Base-by-base conservation (phyloP, 805 yeast genomes). In the Saitoella complicata region DNA sequence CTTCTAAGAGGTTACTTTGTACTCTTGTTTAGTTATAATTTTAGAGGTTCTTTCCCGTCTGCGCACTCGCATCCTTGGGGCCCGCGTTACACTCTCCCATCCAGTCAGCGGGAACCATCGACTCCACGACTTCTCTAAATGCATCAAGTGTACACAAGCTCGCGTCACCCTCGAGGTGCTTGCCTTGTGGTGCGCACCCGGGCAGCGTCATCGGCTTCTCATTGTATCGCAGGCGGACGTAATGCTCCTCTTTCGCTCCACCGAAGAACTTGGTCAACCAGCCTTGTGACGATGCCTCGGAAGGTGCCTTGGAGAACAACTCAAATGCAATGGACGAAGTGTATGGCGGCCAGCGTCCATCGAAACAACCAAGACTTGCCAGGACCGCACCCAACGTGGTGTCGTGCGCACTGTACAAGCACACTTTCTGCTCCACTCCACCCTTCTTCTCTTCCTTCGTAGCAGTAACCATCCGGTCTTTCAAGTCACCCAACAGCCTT, bases 321-420 rank as follows among this genome's bases (percentile, higher is more conserved):
- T 51, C 54, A 40, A 51, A 47, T 21, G 40, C 41, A 29, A 51
- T 44, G 38, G 47, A 51, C 30, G 53, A 47, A 9, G 54, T 51
- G 37, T 46, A 51, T 8, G 53, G 53, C 7, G 53, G 53, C 53
- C 53, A 51, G 42, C 44, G 47, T 37, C 45, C 41, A 13, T 49
- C 53, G 21, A 51, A 46, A 12, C 46, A 49, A 21, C 51, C 54
- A 30, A 51, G 38, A 21, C 54, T 38, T 12, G 49, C 46, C 13
- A 51, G 32, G 11, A 50, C 41, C n/a, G 53, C 48, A 39, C 54
- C 54, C 13, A 51, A 32, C 5, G 47, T 44, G 2, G 53, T 47
- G 36, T 51, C 54, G 32, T 51, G 54, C 10, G 54, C 54, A 5
- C 48, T 54, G 31, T 51, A 51, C n/a, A 51, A 32, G 4, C 49